Evolutionary conservation across 768 basidiomycete species (phyloP).

Genomic region (Phlebiopsis flavidoalba): DNA sequence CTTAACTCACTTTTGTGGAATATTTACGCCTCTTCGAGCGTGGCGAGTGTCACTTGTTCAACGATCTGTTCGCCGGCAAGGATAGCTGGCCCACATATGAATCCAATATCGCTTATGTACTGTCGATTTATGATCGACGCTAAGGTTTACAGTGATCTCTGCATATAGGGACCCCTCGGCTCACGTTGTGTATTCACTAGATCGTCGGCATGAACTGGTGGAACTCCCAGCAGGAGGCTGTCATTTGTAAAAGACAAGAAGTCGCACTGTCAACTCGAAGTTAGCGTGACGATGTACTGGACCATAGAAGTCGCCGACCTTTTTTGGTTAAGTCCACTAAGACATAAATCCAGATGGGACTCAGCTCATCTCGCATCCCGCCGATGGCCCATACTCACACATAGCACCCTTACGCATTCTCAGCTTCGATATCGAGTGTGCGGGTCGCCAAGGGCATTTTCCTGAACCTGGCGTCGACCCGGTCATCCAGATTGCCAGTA

Average conservation of each 20-base stretch:
- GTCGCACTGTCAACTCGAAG: conserved; percentile 87
- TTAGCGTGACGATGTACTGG: conserved; percentile 62
- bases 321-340: not conserved
- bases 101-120: conserved; percentile 86
- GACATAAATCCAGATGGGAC: conserved; percentile 46
- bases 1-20: conserved; percentile 8
- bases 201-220: conserved; percentile 99
- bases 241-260: conserved; percentile 55
- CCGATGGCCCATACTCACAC: conserved; percentile 89
- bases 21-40: conserved; percentile 46
- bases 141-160: conserved; percentile 43
- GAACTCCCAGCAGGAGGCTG: conserved; percentile 82
- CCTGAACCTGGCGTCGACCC: conserved; percentile 89
- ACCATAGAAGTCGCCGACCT: not conserved
- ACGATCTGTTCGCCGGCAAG: conserved; percentile 33
- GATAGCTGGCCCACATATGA: conserved; percentile 69
- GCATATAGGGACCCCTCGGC: not conserved
- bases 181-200: conserved; percentile 31
- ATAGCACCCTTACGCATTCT: conserved; percentile 91
- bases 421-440: conserved; percentile 99
- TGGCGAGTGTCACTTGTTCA: conserved; percentile 45
- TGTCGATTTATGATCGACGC: conserved; percentile 99
- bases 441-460: conserved; percentile 95
- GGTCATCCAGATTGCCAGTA: conserved; percentile 97
- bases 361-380: conserved; percentile 83